Conservation (phyloP, 768 basidiomycete genomes). For the Leccinellum luteum region DNA sequence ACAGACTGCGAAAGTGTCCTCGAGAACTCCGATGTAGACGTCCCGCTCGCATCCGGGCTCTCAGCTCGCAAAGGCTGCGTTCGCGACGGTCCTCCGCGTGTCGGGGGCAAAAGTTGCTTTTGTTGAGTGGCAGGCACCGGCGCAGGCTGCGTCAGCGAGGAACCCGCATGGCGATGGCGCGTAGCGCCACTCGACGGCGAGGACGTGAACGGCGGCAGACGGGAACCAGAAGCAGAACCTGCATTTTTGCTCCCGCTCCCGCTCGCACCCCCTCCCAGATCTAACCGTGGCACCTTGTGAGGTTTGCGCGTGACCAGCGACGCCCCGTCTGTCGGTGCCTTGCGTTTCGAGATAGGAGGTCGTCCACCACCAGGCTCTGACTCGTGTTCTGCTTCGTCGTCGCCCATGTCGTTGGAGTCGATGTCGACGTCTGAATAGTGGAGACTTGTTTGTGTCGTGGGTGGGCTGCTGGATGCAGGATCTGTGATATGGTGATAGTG, state of each 20-base stretch:
- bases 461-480: constrained; percentile 19
- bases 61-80: background rate
- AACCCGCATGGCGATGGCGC: background rate
- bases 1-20: constrained; percentile 17
- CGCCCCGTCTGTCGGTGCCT: constrained; percentile 16
- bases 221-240: background rate
- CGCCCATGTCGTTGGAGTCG: constrained; percentile 15
- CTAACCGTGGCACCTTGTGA: constrained; percentile 22
- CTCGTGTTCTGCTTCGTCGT: constrained; percentile 19
- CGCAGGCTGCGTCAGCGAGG: constrained; percentile 9
- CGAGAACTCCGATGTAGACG: constrained; percentile 20
- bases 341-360: constrained; percentile 26
- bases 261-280: background rate
- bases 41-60: background rate
- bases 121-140: background rate
- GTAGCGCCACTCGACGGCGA: background rate
- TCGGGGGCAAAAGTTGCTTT: background rate
- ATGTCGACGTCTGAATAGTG: constrained; percentile 14
- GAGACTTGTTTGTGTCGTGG: constrained; percentile 11
- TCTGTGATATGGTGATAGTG: constrained; percentile 8
- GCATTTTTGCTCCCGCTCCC: background rate
- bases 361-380: background rate
- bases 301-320: constrained; percentile 6
- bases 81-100: background rate
- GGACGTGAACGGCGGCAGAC: background rate